Evolutionary conservation across 352 stramenopile species (phyloP).

Genomic region (Phytophthora capsici): DNA sequence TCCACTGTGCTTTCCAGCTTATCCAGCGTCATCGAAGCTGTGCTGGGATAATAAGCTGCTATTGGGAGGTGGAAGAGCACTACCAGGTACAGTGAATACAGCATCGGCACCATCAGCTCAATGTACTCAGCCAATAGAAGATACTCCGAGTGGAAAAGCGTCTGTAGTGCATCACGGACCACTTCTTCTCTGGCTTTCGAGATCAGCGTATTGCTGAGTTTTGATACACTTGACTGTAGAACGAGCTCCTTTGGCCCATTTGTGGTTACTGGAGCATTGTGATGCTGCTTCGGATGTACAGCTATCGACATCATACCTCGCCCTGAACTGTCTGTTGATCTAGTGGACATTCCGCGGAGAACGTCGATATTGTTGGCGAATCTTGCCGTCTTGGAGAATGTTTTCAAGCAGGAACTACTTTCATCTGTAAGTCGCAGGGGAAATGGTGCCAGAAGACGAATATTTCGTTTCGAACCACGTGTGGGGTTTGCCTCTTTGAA

Average conservation of each 20-base stretch:
- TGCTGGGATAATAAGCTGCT: conserved; percentile 11
- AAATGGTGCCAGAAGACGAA: conserved; percentile 11
- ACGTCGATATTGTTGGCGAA: neutral
- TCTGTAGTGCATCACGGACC: conserved; percentile 11
- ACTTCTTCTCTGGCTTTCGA: neutral
- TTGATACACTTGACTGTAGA: neutral
- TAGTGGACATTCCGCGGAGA: neutral
- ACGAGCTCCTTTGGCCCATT: neutral
- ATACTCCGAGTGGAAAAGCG: conserved; percentile 38
- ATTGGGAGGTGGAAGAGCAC: conserved; percentile 17
- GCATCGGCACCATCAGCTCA: conserved; percentile 29
- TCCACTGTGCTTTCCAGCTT: neutral
- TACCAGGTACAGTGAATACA: conserved; percentile 28
- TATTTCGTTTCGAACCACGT: neutral
- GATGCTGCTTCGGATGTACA: conserved; percentile 7
- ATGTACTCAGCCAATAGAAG: conserved; percentile 37
- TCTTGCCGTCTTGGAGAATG: conserved; percentile 5
- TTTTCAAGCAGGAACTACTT: conserved; percentile 9
- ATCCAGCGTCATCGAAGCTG: conserved; percentile 4
- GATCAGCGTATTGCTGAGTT: neutral
- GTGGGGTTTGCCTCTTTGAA: conserved; percentile 9
- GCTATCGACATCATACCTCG: conserved; percentile 2
- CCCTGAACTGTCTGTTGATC: neutral
- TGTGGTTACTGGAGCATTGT: neutral
- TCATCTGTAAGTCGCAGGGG: conserved; percentile 6